These are phyloP conservation scores for Arthrobotrys iridis DNA, from an alignment of 2,329 filamentous ascomycete genomes.

Conservation along the genomic window DNA sequence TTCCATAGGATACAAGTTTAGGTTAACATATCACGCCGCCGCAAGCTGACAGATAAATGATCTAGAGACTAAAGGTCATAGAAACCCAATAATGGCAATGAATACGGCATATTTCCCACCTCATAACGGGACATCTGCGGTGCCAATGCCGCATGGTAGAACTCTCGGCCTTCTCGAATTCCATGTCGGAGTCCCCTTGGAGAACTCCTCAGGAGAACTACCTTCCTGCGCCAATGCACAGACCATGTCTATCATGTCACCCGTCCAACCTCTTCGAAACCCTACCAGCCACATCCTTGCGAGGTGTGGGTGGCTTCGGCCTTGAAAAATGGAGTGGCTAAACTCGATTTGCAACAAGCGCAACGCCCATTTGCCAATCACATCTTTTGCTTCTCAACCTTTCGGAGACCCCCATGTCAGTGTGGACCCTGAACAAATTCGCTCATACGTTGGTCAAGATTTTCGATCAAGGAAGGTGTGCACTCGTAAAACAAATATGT, in stretches of 20 bases:
- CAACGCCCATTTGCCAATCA: slow-evolving; percentile 48
- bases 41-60: too few species aligned
- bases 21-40: too few species aligned
- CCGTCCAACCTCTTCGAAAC: slow-evolving; percentile 18
- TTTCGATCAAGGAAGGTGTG: slow-evolving; percentile 18
- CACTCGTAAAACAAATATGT: slow-evolving; percentile 1
- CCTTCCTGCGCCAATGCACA: slow-evolving; percentile 12
- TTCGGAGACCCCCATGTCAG: slow-evolving; percentile 38
- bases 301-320: slow-evolving; percentile 48
- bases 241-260: slow-evolving; percentile 25
- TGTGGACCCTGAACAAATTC: slow-evolving; percentile 51
- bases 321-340: slow-evolving; percentile 45
- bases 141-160: neutral
- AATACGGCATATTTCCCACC: neutral
- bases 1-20: too few species aligned
- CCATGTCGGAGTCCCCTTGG: neutral
- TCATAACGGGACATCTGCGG: neutral
- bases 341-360: slow-evolving; percentile 54
- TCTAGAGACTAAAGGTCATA: too few species aligned
- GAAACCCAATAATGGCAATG: too few species aligned
- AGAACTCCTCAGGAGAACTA: slow-evolving; percentile 15
- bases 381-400: neutral
- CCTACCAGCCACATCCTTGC: slow-evolving; percentile 42
- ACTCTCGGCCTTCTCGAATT: neutral
- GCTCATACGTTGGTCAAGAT: slow-evolving; percentile 15